A percentile compares a stretch with the other conserved stretches of the same genome.
These are phyloP conservation scores for Xylariaceae sp. DNA, from an alignment of 2,329 filamentous ascomycete species.

Conservation along the genomic window DNA sequence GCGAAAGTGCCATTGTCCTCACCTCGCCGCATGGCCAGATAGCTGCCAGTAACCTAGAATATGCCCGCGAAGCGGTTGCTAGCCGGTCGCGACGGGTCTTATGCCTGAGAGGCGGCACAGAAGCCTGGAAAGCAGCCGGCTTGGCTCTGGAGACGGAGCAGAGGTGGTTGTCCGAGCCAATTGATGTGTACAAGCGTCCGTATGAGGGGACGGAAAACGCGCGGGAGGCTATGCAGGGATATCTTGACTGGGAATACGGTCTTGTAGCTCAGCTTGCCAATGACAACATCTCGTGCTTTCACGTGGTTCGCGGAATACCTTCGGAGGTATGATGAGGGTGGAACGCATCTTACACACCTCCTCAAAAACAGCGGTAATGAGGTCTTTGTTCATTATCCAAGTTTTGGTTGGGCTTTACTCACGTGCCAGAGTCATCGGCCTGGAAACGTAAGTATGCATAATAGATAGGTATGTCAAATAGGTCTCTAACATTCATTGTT, in stretches of 20 bases:
- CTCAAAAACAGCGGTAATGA: too few species aligned
- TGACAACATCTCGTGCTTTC: background rate
- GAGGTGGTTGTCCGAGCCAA: background rate
- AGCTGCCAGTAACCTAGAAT: background rate
- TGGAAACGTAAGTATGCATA: too few species aligned
- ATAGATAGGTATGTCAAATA: too few species aligned
- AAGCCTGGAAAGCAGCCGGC: background rate
- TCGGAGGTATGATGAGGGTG: background rate
- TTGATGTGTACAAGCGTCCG: slow-evolving; percentile 1
- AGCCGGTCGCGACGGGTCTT: background rate
- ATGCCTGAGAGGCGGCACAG: background rate
- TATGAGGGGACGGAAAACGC: slow-evolving; percentile 1
- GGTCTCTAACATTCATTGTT: too few species aligned
- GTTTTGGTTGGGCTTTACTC: too few species aligned
- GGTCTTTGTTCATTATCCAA: too few species aligned
- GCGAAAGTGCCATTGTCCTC: background rate
- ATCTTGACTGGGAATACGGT: slow-evolving; percentile 1
- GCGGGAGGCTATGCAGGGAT: slow-evolving; percentile 1
- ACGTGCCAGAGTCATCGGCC: too few species aligned
- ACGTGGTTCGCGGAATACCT: background rate
- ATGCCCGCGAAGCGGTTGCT: background rate
- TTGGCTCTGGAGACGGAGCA: background rate
- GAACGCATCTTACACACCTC: too few species aligned
- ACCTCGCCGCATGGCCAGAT: background rate
- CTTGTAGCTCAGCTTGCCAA: slow-evolving; percentile 1